A percentile compares a stretch with the other conserved stretches of the same genome.
Evolutionary conservation across 2,329 filamentous ascomycete genomes (phyloP).

Genomic region (Penicillium hesseltinei): DNA sequence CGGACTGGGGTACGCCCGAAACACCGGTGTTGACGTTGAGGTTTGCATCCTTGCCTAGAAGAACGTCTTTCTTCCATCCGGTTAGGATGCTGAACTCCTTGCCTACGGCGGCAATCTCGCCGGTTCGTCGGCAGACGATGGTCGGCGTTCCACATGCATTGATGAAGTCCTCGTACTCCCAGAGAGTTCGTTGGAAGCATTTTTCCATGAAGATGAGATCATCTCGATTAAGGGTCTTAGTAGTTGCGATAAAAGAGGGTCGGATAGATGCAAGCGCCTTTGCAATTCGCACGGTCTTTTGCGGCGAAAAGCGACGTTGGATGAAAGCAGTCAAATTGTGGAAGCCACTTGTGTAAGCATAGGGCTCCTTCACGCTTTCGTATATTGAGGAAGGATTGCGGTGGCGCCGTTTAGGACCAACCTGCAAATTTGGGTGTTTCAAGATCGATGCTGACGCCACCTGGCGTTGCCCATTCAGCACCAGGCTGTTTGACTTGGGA

Average conservation of each 20-base stretch:
- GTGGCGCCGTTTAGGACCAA: slow-evolving; percentile 49
- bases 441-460: slow-evolving; percentile 45
- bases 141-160: slow-evolving; percentile 85
- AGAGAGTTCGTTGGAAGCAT: slow-evolving; percentile 87
- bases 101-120: slow-evolving; percentile 90
- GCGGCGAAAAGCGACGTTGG: slow-evolving; percentile 71
- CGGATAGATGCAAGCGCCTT: slow-evolving; percentile 85
- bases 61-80: slow-evolving; percentile 86
- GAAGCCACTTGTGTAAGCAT: slow-evolving; percentile 86
- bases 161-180: slow-evolving; percentile 92
- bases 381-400: slow-evolving; percentile 83
- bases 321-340: slow-evolving; percentile 82
- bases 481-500: slow-evolving; percentile 29
- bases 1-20: slow-evolving; percentile 34
- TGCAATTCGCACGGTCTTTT: slow-evolving; percentile 77
- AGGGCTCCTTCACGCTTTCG: slow-evolving; percentile 83
- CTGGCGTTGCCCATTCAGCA: slow-evolving; percentile 36
- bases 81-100: slow-evolving; percentile 97
- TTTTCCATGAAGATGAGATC: slow-evolving; percentile 98
- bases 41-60: slow-evolving; percentile 84
- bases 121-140: slow-evolving; percentile 85
- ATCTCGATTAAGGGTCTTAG: slow-evolving; percentile 79
- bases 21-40: slow-evolving; percentile 76
- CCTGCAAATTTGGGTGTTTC: slow-evolving; percentile 41
- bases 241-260: slow-evolving; percentile 89